Conservation (phyloP, 495 filamentous ascomycete species). For the Tetracladium marchalianum region DNA sequence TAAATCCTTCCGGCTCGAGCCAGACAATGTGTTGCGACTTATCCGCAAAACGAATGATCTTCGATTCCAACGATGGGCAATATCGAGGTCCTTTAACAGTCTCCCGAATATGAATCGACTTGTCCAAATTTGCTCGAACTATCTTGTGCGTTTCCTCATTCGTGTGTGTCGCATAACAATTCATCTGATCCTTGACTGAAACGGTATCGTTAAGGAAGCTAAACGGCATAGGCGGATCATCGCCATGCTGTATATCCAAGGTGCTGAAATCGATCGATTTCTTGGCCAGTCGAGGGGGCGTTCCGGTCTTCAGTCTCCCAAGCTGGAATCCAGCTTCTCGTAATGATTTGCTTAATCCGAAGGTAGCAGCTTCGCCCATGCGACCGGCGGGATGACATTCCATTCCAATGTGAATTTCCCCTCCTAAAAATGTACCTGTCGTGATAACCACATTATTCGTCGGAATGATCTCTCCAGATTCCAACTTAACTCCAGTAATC, state of each 20-base stretch:
- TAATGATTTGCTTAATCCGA: conserved; percentile 86
- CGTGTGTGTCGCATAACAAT: conserved; percentile 76
- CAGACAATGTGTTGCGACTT: conserved; percentile 80
- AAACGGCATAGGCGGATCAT: conserved; percentile 82
- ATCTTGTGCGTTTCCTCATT: conserved; percentile 76
- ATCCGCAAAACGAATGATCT: conserved; percentile 77
- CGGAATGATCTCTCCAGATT: conserved; percentile 77
- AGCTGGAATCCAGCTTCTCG: conserved; percentile 83
- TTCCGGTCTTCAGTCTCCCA: conserved; percentile 90
- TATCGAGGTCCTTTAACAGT: conserved; percentile 91
- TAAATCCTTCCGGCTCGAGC: conserved; percentile 94
- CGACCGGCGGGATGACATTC: conserved; percentile 76
- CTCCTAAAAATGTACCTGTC: conserved; percentile 90
- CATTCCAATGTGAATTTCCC: conserved; percentile 93
- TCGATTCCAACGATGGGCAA: conserved; percentile 91
- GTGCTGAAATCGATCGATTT: conserved; percentile 70
- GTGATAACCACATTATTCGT: conserved; percentile 85
- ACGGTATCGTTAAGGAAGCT: conserved; percentile 79
- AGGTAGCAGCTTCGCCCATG: conserved; percentile 90
- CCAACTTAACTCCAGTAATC: conserved; percentile 78
- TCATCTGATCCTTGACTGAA: conserved; percentile 67
- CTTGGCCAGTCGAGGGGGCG: conserved; percentile 76
- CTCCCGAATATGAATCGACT: conserved; percentile 92
- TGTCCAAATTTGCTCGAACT: conserved; percentile 76
- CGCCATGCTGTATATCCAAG: conserved; percentile 66